Evolutionary conservation across 495 filamentous ascomycete species (phyloP).

Genomic region (Lepraria neglecta): DNA sequence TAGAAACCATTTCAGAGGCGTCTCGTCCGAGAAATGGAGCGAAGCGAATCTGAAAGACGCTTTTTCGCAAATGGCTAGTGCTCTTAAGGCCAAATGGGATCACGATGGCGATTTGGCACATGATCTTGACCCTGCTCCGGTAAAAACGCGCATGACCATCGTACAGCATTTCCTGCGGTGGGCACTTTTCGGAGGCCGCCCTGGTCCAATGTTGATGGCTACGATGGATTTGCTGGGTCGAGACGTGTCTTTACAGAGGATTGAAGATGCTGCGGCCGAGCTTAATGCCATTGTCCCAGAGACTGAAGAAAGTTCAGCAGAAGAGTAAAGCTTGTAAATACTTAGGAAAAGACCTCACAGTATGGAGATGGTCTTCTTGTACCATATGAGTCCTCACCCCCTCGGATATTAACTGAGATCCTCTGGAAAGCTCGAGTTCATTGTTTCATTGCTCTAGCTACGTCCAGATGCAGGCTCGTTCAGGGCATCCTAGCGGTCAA

Average conservation of each 20-base stretch:
- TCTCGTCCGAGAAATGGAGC: slow-evolving; percentile 25
- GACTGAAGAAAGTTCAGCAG: not conserved
- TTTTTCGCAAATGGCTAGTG: slow-evolving; percentile 14
- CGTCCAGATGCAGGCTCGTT: not conserved
- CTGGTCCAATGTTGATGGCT: slow-evolving; percentile 53
- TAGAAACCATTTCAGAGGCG: slow-evolving; percentile 16
- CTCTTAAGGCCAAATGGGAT: not conserved
- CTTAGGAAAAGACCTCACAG: too few species aligned
- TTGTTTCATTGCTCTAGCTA: slow-evolving; percentile 6
- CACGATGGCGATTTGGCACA: slow-evolving; percentile 7
- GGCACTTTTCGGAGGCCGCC: slow-evolving; percentile 51
- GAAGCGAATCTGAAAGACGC: slow-evolving; percentile 8
- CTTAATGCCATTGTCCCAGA: slow-evolving; percentile 10
- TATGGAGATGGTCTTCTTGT: too few species aligned
- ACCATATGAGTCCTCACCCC: too few species aligned
- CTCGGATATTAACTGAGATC: not conserved
- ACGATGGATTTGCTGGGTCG: slow-evolving; percentile 60
- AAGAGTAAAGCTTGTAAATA: too few species aligned
- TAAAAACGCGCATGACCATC: slow-evolving; percentile 36
- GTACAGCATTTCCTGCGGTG: slow-evolving; percentile 59
- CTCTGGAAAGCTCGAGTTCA: not conserved
- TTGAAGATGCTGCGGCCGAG: slow-evolving; percentile 40
- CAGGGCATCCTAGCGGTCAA: not conserved
- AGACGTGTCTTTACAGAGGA: slow-evolving; percentile 49
- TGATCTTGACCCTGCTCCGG: not conserved